phyloP scores from a whole-genome alignment of 495 filamentous ascomycete genomes.

The Trichoderma reesei region DNA sequence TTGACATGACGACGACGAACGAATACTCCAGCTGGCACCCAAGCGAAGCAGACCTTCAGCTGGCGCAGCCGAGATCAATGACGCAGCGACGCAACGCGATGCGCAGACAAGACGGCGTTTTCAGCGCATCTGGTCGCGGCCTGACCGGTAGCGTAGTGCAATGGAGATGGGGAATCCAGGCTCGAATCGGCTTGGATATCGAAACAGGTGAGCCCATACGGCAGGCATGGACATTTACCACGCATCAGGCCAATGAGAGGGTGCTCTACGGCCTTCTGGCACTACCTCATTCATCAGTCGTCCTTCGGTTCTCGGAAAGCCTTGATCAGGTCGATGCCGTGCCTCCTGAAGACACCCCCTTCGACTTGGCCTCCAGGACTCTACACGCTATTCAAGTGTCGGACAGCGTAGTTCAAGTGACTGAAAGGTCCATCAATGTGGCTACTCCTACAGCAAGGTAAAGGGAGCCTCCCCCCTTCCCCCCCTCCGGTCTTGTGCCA shows the following conservation, averaged over 20 bases:
- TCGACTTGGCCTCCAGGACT: slow-evolving; percentile 43
- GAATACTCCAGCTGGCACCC: slow-evolving; percentile 17
- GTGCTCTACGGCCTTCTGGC: slow-evolving; percentile 39
- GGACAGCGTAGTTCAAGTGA: slow-evolving; percentile 31
- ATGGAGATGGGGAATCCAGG: slow-evolving; percentile 61
- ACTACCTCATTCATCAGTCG: slow-evolving; percentile 33
- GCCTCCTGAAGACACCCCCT: slow-evolving; percentile 30
- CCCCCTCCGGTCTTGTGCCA: background rate
- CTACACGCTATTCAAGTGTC: slow-evolving; percentile 40
- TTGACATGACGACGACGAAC: slow-evolving; percentile 53
- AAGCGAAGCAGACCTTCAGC: slow-evolving; percentile 8
- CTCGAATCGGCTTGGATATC: slow-evolving; percentile 48
- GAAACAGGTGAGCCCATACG: slow-evolving; percentile 33
- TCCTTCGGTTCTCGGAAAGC: slow-evolving; percentile 30
- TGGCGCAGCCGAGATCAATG: slow-evolving; percentile 5
- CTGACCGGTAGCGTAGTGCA: slow-evolving; percentile 56
- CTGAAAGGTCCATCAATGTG: slow-evolving; percentile 37
- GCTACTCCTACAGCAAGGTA: slow-evolving; percentile 18
- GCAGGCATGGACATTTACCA: slow-evolving; percentile 35
- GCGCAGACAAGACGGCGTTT: slow-evolving; percentile 39
- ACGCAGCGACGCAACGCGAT: slow-evolving; percentile 15
- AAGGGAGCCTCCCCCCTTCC: slow-evolving; percentile 16
- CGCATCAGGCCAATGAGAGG: slow-evolving; percentile 12
- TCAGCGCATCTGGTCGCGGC: slow-evolving; percentile 49
- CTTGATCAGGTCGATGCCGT: slow-evolving; percentile 23